These are phyloP conservation scores for Xylariales sp. DNA, from an alignment of 2,329 filamentous ascomycete species.

Conservation along the genomic window DNA sequence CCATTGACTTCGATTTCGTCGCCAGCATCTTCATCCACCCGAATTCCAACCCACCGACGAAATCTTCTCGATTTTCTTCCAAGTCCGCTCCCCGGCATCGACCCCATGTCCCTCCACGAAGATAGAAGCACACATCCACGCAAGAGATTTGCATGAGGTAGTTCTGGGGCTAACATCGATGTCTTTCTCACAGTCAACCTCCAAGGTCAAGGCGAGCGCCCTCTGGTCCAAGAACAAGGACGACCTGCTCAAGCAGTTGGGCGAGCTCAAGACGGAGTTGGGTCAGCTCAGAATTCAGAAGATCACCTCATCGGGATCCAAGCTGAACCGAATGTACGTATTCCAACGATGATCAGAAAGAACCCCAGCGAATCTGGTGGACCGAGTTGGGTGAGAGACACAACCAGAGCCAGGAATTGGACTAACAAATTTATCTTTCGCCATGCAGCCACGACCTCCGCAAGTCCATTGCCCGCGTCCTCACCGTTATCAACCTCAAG, in stretches of 20 bases:
- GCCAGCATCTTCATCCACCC: no score
- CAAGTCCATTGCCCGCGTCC: constrained; percentile 98
- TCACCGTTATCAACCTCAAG: constrained; percentile 99
- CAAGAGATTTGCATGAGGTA: no score
- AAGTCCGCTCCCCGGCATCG: no score
- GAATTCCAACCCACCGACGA: no score
- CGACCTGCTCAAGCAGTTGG: constrained; percentile 91
- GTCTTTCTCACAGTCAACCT: constrained; percentile 40
- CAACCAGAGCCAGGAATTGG: no score
- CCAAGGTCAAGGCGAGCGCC: constrained; percentile 88
- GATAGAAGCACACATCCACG: no score
- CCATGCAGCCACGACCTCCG: constrained; percentile 84
- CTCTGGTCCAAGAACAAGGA: constrained; percentile 99
- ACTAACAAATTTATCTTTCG: no score
- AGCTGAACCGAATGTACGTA: constrained; percentile 95
- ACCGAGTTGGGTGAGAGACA: no score
- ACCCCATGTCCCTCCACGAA: not conserved
- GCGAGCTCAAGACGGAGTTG: constrained; percentile 93
- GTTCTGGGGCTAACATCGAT: constrained; percentile 14
- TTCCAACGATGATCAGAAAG: constrained; percentile 11
- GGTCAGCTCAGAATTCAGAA: constrained; percentile 97
- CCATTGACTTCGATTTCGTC: not conserved
- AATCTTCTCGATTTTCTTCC: no score
- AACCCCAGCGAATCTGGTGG: no score
- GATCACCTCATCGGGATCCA: constrained; percentile 90